Conservation (phyloP, 2,329 filamentous ascomycete species). For the Sarocladiaceae sp. region DNA sequence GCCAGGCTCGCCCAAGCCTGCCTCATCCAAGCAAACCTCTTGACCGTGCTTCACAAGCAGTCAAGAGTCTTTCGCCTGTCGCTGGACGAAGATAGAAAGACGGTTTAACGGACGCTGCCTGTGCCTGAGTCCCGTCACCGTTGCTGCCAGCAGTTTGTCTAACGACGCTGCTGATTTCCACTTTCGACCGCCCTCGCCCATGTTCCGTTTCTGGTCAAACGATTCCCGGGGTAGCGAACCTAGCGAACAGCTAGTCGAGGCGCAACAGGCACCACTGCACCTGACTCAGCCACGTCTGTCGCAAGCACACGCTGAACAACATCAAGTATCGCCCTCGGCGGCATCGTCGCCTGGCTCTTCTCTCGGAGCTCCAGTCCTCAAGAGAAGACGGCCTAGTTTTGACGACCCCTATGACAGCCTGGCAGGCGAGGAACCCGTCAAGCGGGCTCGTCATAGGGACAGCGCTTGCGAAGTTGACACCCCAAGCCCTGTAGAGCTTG, state of each 20-base stretch:
- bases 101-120: background rate
- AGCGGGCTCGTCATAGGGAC: slow-evolving; percentile 27
- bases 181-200: slow-evolving; percentile 30
- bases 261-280: slow-evolving; percentile 33
- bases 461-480: slow-evolving; percentile 2
- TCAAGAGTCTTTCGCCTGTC: slow-evolving; percentile 6
- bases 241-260: slow-evolving; percentile 22
- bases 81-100: slow-evolving; percentile 3
- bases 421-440: slow-evolving; percentile 24
- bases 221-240: slow-evolving; percentile 50
- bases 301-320: slow-evolving; percentile 1
- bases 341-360: slow-evolving; percentile 16
- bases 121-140: background rate
- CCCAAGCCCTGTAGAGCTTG: slow-evolving; percentile 19
- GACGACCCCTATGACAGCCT: slow-evolving; percentile 22
- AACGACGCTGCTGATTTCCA: slow-evolving; percentile 2
- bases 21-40: slow-evolving; percentile 1
- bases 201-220: slow-evolving; percentile 57
- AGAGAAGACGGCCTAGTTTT: slow-evolving; percentile 32
- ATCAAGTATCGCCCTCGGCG: background rate
- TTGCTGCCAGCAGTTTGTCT: background rate
- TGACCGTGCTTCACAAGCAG: slow-evolving; percentile 3
- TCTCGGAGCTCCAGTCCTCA: slow-evolving; percentile 25
- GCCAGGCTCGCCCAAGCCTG: background rate
- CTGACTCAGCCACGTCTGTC: slow-evolving; percentile 23